Evolutionary conservation across 2,329 filamentous ascomycete species (phyloP), one percentile per base, ranked within the genome.

Genomic region (Stagonosporopsis tanaceti): DNA sequence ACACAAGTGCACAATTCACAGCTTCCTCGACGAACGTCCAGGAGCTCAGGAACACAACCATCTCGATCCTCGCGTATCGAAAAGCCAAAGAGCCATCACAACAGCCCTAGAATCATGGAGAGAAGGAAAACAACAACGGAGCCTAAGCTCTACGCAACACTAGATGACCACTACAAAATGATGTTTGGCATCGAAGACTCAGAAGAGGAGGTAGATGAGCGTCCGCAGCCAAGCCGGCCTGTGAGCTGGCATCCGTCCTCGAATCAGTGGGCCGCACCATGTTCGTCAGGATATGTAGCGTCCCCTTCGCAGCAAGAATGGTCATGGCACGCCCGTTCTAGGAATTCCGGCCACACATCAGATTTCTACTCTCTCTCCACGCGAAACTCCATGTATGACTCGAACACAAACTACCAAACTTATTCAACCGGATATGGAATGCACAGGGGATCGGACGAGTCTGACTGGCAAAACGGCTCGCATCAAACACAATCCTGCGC

Each of bases 221-320:
- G 59, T 38, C 66, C 60, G 38, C 66, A 73, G 47, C 60, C 66
- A 32, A 65, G 63, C 47, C 66, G 90, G 39, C 89, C 90, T 6
- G 80, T 91, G 42, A 92, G 89, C 80, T 93, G 90, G 90, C 90
- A 93, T 72, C 88, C 89, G 2, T 84, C 85, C 22, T 85, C 88
- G 9, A 81, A 85, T 56, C 74, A 73, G 32, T 72, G 79, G 62
- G 59, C 62, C 32, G 53, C 60, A 37, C 52, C 64, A 17, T 63
- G 54, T 25, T 62, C 66, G 24, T 66, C 71, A 11, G 60, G 61
- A 41, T 61, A 67, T 50, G 63, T 63, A 15, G 69, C 70, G 14
- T 66, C 65, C 6, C 56, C 62, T 35, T 63, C 65, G 9, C 60
- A 67, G 27, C 65, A 77, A 55, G 68, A 68, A 50, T 72, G 72